A percentile compares a stretch with the other conserved stretches of the same genome.
Conservation (phyloP, 2,329 filamentous ascomycete species). For the Hymenoscyphus occultus region DNA sequence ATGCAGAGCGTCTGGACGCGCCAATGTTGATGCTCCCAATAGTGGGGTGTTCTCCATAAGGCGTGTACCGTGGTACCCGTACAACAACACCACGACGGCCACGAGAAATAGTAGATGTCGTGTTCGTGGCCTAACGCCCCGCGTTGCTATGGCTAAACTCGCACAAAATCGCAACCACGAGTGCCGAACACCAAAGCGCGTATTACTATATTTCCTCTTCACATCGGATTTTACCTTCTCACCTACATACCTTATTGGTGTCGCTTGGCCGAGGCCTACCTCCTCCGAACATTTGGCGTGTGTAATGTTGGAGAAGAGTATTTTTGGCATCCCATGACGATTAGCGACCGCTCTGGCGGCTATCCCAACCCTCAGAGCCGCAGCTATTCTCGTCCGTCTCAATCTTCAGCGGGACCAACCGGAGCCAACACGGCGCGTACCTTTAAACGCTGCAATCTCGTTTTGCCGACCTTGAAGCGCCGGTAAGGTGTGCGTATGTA, state of each 20-base stretch:
- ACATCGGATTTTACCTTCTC: constrained; percentile 10
- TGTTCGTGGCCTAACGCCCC: constrained; percentile 20
- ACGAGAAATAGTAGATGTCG: not conserved
- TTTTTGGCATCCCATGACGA: not conserved
- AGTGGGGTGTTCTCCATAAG: not conserved
- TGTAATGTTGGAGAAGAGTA: not conserved
- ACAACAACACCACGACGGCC: not conserved
- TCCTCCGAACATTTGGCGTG: not conserved
- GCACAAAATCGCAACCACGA: constrained; percentile 1
- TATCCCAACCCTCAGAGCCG: not conserved
- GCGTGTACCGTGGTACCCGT: not conserved
- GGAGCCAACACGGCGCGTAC: constrained; percentile 19
- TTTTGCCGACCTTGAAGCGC: constrained; percentile 28
- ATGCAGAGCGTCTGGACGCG: constrained; percentile 8
- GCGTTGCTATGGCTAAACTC: constrained; percentile 19
- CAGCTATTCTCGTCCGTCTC: constrained; percentile 1
- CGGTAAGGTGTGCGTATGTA: not conserved
- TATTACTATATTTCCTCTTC: not conserved
- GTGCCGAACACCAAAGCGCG: not conserved
- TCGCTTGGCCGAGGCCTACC: not conserved
- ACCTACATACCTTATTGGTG: not conserved
- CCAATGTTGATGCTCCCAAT: constrained; percentile 1
- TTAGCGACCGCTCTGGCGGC: not conserved
- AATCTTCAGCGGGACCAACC: not conserved
- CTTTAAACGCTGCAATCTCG: constrained; percentile 27